Base-by-base conservation (phyloP, 345 rosid genomes). In the Ailanthus altissimus region DNA sequence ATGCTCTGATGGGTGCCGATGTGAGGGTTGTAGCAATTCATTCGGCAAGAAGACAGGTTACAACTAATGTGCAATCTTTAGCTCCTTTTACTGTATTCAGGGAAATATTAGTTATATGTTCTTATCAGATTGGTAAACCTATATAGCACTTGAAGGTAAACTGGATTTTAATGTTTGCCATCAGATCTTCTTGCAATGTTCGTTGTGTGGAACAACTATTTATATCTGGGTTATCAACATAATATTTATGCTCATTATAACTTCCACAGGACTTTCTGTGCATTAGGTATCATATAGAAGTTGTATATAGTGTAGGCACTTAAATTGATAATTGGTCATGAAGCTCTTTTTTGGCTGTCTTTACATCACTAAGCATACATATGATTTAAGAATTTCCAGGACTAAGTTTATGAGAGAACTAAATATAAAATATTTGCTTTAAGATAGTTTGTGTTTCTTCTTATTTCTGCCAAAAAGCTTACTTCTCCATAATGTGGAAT, bases 1-100 rank as follows among this genome's bases (percentile, higher is more conserved):
- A 77, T 87, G 88, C 81, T 81, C 81, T 16, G 79, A 73, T 50
- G 85, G 81, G 75, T 87, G 90, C 70, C 80, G 83, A 15, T 87
- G 90, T 63, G 90, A 84, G 77, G 69, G 64, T 71, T 86, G 90
- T 69, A 38, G 73, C 57, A 87, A 87, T 74, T 40, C 85, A 40
- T 81, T 72, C 13, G 87, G 87, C 46, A 77, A 71, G 74, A 86
- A 83, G 73, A 14, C 69, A 74, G 86, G 87, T 86, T 49, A 58
- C 67, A 8, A 11, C 54, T 74, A 20, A 63, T 28, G 26, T 50
- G 5, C 49, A 47, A 67, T 59, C 65, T 66, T 53, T 28, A 38
- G 49, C 21, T 56, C 36, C 50, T 38, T 42, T 15, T 10, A 20
- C 8, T 54, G 7, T 18, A 18, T 8, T 25, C 50, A n/a, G 50